A percentile compares a stretch with the other conserved stretches of the same genome.
These are phyloP conservation scores for Trametes polyzona DNA, from an alignment of 1,284 basidiomycete genomes.

Conservation along the genomic window DNA sequence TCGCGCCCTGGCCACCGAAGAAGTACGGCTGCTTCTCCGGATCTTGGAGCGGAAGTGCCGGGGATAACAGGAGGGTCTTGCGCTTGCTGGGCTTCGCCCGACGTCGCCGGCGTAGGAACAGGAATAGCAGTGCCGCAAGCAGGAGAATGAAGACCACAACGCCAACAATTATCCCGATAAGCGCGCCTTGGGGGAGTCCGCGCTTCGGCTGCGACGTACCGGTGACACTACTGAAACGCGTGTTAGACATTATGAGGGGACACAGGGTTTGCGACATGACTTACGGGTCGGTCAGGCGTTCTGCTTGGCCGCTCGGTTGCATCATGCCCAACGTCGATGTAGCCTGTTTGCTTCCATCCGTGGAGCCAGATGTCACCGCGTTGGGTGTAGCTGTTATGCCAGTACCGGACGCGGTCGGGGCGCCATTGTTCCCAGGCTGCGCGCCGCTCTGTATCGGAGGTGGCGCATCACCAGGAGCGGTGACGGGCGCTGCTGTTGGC, in stretches of 20 bases:
- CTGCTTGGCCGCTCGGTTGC: constrained; percentile 10
- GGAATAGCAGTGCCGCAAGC: constrained; percentile 33
- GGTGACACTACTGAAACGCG: constrained; percentile 1
- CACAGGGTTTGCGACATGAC: not conserved
- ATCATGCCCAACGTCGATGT: not conserved
- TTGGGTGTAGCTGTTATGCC: not conserved
- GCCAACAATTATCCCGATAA: constrained; percentile 39
- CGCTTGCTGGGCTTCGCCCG: constrained; percentile 15
- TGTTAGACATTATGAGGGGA: too few species aligned
- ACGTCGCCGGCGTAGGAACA: constrained; percentile 35
- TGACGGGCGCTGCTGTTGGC: not conserved
- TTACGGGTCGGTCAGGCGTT: constrained; percentile 15
- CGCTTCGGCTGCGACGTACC: constrained; percentile 4
- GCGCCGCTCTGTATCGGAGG: not conserved
- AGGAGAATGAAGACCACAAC: constrained; percentile 37
- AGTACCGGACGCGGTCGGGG: not conserved
- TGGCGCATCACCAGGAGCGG: not conserved
- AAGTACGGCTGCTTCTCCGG: constrained; percentile 40
- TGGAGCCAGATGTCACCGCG: not conserved
- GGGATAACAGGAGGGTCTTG: constrained; percentile 29
- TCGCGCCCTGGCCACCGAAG: constrained; percentile 13
- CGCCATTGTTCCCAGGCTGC: not conserved
- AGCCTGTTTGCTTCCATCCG: too few species aligned
- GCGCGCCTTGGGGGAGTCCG: constrained; percentile 24
- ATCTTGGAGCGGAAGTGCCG: constrained; percentile 45